Conservation (phyloP, 345 rosid genomes). For the Sonneratia alba region DNA sequence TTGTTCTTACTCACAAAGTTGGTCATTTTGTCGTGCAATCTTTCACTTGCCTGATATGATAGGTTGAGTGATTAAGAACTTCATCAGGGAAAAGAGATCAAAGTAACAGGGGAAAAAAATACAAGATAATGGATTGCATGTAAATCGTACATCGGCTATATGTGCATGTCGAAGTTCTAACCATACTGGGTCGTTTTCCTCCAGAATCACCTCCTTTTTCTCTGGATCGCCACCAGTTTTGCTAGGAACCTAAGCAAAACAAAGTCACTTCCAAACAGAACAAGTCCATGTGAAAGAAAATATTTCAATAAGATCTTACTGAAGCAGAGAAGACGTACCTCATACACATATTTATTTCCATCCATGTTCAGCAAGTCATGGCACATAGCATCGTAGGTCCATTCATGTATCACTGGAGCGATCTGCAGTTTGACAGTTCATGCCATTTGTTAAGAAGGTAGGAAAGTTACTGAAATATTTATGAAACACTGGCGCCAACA, state of each 20-base stretch:
- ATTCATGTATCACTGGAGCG: slow-evolving; percentile 93
- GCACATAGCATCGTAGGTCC: slow-evolving; percentile 99
- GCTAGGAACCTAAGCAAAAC: slow-evolving; percentile 47
- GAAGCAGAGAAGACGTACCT: slow-evolving; percentile 33
- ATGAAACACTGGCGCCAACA: not conserved
- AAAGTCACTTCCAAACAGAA: not conserved
- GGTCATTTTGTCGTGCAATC: slow-evolving; percentile 82
- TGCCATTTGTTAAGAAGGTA: slow-evolving; percentile 7
- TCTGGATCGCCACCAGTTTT: slow-evolving; percentile 62
- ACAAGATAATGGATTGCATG: not conserved
- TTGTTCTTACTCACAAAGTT: slow-evolving; percentile 76
- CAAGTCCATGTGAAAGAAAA: not conserved
- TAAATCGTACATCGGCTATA: slow-evolving; percentile 71
- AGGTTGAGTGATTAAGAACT: slow-evolving; percentile 12
- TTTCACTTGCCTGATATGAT: slow-evolving; percentile 74
- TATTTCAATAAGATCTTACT: not conserved
- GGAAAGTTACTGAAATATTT: not conserved
- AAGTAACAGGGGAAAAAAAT: slow-evolving; percentile 10
- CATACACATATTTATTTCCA: slow-evolving; percentile 62
- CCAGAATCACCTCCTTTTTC: slow-evolving; percentile 72
- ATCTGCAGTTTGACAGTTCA: slow-evolving; percentile 36
- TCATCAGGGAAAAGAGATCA: slow-evolving; percentile 5
- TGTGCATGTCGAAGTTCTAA: slow-evolving; percentile 88
- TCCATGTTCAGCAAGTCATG: slow-evolving; percentile 91
- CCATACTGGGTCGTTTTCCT: slow-evolving; percentile 87